Evolutionary conservation across 352 stramenopile species (phyloP).

Genomic region (Phytophthora capsici): DNA sequence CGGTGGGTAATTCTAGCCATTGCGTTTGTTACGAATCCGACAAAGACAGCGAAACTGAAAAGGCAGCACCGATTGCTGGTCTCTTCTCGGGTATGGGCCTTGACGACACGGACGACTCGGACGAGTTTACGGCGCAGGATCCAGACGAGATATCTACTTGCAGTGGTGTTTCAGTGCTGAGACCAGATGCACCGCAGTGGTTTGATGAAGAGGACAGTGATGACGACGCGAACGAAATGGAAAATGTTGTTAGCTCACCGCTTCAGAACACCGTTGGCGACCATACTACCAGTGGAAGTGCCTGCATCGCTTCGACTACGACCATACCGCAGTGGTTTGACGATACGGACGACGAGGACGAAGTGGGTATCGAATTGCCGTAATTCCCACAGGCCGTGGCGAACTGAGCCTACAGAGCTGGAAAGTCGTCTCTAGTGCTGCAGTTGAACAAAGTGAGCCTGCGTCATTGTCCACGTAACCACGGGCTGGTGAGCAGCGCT

Average conservation of each 20-base stretch:
- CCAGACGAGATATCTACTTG: background rate
- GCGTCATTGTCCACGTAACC: background rate
- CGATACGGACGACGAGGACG: conserved; percentile 16
- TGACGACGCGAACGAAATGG: background rate
- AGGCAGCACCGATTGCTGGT: conserved; percentile 3
- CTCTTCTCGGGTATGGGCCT: conserved; percentile 5
- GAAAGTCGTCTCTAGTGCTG: background rate
- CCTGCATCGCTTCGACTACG: background rate
- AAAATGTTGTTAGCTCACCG: background rate
- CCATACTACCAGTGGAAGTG: background rate
- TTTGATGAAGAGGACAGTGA: conserved; percentile 19
- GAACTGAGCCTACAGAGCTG: background rate
- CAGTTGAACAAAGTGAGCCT: background rate
- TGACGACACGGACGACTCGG: conserved; percentile 1
- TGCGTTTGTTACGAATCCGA: background rate
- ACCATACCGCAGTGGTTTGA: conserved; percentile 24
- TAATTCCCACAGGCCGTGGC: background rate
- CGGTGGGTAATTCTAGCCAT: background rate
- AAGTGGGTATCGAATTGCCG: conserved; percentile 6
- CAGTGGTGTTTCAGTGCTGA: conserved; percentile 2
- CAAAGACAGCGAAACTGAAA: background rate
- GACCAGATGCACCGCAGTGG: conserved; percentile 23
- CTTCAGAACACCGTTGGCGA: background rate
- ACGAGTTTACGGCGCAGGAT: background rate
- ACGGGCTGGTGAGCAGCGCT: conserved; percentile 4